Base-by-base conservation (phyloP, 2,329 filamentous ascomycete species). In the Talaromyces pinophilus region DNA sequence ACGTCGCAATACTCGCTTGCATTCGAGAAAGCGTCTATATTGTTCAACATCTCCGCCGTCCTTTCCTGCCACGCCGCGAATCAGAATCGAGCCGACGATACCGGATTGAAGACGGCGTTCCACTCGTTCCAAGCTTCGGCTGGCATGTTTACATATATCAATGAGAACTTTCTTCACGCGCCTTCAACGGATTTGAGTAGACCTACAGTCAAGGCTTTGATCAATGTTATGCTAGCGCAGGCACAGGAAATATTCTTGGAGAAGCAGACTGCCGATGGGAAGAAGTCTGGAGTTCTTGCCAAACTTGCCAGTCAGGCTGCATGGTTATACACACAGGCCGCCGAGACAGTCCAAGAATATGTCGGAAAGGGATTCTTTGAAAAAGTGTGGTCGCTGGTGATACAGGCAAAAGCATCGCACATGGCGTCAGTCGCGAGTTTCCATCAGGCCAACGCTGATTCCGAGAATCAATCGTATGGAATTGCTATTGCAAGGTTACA, bases 91-190 rank as follows among this genome's bases (percentile, higher is more conserved):
- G 91, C 91, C 70, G 93, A 98, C 76, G 95, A 99, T 75, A 86
- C 91, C 5, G 94, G 94, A 40, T 86, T 98, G 76, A 99, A 99
- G 82, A 94, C 93, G 15, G 92, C 95, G 19, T 99, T 98, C 77
- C 94, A 99, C 79, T 97, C 93, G 22, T 98, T 98, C 82, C 95
- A 99, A 79, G 95, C 95, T 48, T 93, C 94, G 7, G 95, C 95
- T 10, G 95, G 95, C 82, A 99, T 99, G 95, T 99, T 98, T 79
- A 98, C 94, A 63, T 99, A 99, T 75, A 99, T 99, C 82, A 99
- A 99, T 80, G 95, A 99, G 81, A 99, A 99, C 81, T 99, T 99
- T 77, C 83, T 99, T 42, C 95, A 99, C 74, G 95, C 95, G 1
- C 95, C 96, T 0, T 97, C 93, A 8, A 93, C 92, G n/a, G 95